phyloP scores from a whole-genome alignment of 148 eudicot species.

The Arbutus unedo region DNA sequence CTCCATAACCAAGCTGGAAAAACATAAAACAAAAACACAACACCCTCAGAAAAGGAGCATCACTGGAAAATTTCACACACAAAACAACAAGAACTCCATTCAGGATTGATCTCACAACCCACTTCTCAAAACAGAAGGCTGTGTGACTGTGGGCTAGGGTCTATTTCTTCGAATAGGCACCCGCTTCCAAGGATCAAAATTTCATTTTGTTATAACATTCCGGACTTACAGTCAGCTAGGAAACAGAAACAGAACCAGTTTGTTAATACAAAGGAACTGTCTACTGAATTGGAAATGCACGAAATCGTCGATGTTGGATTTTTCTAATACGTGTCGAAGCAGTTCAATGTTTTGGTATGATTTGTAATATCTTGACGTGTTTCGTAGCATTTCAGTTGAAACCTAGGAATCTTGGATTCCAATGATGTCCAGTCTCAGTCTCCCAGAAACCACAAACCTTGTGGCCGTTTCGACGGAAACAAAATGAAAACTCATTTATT shows the following conservation, averaged over 20 bases:
- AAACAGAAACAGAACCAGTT: background rate
- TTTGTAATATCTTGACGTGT: background rate
- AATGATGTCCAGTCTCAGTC: background rate
- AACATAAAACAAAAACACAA: background rate
- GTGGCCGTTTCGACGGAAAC: background rate
- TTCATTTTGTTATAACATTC: background rate
- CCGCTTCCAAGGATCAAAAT: slow-evolving; percentile 2
- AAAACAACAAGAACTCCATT: background rate
- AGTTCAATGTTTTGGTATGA: background rate
- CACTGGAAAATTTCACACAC: background rate
- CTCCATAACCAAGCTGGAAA: slow-evolving; percentile 73
- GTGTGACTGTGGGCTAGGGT: background rate
- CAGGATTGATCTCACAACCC: slow-evolving; percentile 6
- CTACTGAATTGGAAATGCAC: background rate
- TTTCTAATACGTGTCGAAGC: background rate
- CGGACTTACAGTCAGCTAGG: background rate
- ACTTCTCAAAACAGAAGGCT: slow-evolving; percentile 3
- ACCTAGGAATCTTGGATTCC: background rate
- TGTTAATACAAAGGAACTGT: background rate
- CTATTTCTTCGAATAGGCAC: background rate
- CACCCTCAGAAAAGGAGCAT: background rate
- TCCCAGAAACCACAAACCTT: background rate
- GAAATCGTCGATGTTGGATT: background rate
- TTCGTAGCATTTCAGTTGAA: background rate
- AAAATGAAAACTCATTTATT: background rate